These are phyloP conservation scores for Hymenoscyphus infarciens DNA, from an alignment of 2,329 filamentous ascomycete genomes.

Conservation along the genomic window DNA sequence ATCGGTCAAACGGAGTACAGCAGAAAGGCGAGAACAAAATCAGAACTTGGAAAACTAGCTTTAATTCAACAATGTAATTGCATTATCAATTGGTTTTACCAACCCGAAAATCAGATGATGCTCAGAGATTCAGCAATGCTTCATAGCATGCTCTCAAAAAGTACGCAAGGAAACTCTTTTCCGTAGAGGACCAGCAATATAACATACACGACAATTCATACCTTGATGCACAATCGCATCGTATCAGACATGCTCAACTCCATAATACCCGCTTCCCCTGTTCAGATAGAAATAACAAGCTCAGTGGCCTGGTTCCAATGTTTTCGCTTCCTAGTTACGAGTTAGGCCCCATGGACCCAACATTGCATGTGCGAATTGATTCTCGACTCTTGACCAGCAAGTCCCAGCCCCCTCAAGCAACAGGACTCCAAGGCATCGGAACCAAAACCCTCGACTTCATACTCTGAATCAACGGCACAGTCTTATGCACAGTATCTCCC, in stretches of 20 bases:
- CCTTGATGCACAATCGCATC: background rate
- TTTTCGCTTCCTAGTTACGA: background rate
- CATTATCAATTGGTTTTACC: background rate
- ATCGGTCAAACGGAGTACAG: too few relatives aligned
- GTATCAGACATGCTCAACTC: background rate
- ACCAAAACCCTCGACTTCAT: conserved; percentile 96
- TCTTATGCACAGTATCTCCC: conserved; percentile 98
- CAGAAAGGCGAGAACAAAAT: too few relatives aligned
- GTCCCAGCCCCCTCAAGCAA: conserved; percentile 45
- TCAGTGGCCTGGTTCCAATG: background rate
- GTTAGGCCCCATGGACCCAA: background rate
- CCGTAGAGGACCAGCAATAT: background rate
- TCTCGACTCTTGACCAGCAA: background rate
- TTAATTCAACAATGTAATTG: background rate
- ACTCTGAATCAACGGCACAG: conserved; percentile 89
- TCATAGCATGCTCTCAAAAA: background rate
- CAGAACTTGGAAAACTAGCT: background rate
- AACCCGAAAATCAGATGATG: background rate
- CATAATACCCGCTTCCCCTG: background rate
- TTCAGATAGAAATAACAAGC: background rate
- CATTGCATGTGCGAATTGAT: background rate
- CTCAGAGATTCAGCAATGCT: background rate
- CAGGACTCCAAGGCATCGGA: conserved; percentile 94
- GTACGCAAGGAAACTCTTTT: background rate
- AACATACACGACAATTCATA: background rate